Percentiles rank a stretch among this genome's conserved stretches.
These are phyloP conservation scores for Gossypium gossypioides DNA, from an alignment of 441 rosid genomes.

Conservation along the genomic window DNA sequence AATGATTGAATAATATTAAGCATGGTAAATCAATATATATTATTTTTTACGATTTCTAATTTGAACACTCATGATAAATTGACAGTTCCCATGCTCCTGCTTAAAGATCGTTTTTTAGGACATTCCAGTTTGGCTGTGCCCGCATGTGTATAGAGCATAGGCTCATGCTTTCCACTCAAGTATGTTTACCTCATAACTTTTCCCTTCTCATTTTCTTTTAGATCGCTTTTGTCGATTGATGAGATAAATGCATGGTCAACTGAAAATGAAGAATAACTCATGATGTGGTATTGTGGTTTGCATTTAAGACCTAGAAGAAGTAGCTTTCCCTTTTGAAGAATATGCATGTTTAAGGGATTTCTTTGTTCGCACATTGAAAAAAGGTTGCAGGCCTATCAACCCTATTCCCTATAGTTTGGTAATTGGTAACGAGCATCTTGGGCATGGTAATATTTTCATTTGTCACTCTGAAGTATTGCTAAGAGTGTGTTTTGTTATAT, in stretches of 20 bases:
- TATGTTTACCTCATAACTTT: conserved; percentile 26
- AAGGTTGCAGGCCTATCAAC: conserved; percentile 83
- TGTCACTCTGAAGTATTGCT: conserved; percentile 19
- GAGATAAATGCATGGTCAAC: background rate
- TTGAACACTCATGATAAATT: too few species aligned
- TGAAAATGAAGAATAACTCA: conserved; percentile 7
- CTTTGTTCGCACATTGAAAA: conserved; percentile 73
- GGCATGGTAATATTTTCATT: conserved; percentile 17
- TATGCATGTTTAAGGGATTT: conserved; percentile 69
- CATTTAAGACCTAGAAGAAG: conserved; percentile 74
- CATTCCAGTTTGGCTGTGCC: conserved; percentile 75
- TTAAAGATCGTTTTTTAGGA: conserved; percentile 39
- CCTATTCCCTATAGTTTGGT: conserved; percentile 82
- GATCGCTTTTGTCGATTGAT: background rate
- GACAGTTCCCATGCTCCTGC: conserved; percentile 3
- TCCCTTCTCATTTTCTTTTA: background rate
- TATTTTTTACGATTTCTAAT: too few species aligned
- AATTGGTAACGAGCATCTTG: conserved; percentile 61
- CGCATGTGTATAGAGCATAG: conserved; percentile 74
- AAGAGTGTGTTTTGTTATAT: conserved; percentile 2
- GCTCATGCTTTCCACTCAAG: conserved; percentile 91
- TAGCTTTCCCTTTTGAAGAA: conserved; percentile 63
- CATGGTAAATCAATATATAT: too few species aligned
- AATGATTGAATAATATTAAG: too few species aligned
- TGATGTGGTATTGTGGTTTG: conserved; percentile 20